Percentiles rank a stretch among this genome's conserved stretches.
Conservation (phyloP, 2,329 filamentous ascomycete species). For the Leptodontidium sp. region DNA sequence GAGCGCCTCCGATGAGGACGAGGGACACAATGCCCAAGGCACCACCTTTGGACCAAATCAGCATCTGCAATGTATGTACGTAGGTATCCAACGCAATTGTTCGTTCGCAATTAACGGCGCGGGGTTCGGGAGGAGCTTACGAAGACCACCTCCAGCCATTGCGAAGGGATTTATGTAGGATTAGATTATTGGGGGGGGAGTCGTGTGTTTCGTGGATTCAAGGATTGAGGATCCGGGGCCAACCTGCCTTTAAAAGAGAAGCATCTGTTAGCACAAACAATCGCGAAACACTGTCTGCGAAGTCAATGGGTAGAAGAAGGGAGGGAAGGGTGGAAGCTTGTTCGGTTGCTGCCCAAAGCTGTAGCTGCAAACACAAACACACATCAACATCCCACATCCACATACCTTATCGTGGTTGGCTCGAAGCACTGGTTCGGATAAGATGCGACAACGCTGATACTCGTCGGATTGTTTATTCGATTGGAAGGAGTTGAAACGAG, state of each 20-base stretch:
- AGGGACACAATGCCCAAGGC: conserved; percentile 64
- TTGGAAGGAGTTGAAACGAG: conserved; percentile 8
- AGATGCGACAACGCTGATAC: conserved; percentile 25
- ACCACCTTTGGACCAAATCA: conserved; percentile 54
- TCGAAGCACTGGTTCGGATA: not conserved
- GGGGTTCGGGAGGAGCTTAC: conserved; percentile 21
- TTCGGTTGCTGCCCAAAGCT: conserved; percentile 1
- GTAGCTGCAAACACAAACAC: conserved; percentile 13
- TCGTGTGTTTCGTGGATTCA: conserved; percentile 8
- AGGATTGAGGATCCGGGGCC: conserved; percentile 8
- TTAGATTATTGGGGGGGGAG: conserved; percentile 5
- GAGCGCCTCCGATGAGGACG: conserved; percentile 66
- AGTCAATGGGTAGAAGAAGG: not conserved
- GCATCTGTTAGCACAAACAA: conserved; percentile 26
- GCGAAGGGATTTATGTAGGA: conserved; percentile 19
- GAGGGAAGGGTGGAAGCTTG: conserved; percentile 1
- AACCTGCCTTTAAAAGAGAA: conserved; percentile 13
- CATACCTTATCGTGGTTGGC: conserved; percentile 27
- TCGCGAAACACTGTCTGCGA: conserved; percentile 26
- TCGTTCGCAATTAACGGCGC: not conserved
- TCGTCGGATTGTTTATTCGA: conserved; percentile 19
- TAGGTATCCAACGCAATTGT: no score
- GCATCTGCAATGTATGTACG: not conserved
- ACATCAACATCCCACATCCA: not conserved
- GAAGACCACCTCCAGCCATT: conserved; percentile 30